A percentile compares a stretch with the other conserved stretches of the same genome.
Evolutionary conservation across 2,329 filamentous ascomycete genomes (phyloP).

Genomic region (Trichoderma koningii): DNA sequence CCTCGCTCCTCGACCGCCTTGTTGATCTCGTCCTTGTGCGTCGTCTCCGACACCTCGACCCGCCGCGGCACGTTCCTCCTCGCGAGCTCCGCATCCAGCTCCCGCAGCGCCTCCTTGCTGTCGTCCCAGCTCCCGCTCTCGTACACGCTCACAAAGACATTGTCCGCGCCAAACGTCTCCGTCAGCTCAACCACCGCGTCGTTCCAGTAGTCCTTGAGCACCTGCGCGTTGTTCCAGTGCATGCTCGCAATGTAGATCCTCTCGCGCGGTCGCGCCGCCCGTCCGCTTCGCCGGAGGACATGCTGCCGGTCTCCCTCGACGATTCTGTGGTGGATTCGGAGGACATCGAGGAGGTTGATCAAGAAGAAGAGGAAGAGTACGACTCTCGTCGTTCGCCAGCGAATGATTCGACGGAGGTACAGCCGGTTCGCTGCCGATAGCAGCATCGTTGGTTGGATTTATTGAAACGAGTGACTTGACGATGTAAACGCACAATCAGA

Average conservation of each 20-base stretch:
- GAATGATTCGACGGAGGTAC: slow-evolving; percentile 43
- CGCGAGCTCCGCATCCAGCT: slow-evolving; percentile 58
- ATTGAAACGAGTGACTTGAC: neutral
- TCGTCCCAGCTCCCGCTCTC: slow-evolving; percentile 72
- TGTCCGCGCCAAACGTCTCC: slow-evolving; percentile 59
- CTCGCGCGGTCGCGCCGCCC: slow-evolving; percentile 37
- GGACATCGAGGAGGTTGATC: slow-evolving; percentile 44
- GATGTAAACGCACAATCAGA: neutral
- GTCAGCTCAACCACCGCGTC: slow-evolving; percentile 60
- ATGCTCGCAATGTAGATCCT: slow-evolving; percentile 68
- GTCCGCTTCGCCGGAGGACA: slow-evolving; percentile 21
- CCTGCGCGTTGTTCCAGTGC: slow-evolving; percentile 66
- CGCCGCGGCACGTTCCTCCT: slow-evolving; percentile 54
- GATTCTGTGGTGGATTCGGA: slow-evolving; percentile 43
- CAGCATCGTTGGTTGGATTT: slow-evolving; percentile 33
- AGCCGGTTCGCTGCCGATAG: slow-evolving; percentile 38
- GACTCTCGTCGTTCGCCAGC: slow-evolving; percentile 41
- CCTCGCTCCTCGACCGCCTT: slow-evolving; percentile 50
- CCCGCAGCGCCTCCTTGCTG: slow-evolving; percentile 61
- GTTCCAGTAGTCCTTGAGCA: slow-evolving; percentile 65
- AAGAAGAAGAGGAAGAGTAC: slow-evolving; percentile 41
- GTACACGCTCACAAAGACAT: slow-evolving; percentile 67
- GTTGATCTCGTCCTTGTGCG: slow-evolving; percentile 59
- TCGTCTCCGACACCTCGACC: slow-evolving; percentile 60
- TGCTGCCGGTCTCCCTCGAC: slow-evolving; percentile 35